Evolutionary conservation across 2,329 filamentous ascomycete species (phyloP), one percentile per base, ranked within the genome.

Genomic region (Paradendryphiella salina): DNA sequence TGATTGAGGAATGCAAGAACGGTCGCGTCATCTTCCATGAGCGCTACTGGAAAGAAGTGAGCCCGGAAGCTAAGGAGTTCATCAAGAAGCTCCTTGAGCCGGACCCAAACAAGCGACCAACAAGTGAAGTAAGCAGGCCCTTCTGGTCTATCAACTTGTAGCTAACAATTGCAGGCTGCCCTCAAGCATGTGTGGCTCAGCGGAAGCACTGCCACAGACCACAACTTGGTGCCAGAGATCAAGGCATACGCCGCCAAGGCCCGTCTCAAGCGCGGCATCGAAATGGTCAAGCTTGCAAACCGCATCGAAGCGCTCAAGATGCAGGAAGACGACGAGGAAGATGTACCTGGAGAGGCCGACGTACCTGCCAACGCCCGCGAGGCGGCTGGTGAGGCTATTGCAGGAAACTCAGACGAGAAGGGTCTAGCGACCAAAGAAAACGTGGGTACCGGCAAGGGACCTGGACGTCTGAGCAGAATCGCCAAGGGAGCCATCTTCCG

Each of bases 21-120:
- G 88, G 85, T 33, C 83, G 86, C 42, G 89, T 99, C 52, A 83
- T 96, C 46, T 99, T 97, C 83, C 94, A 99, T 73, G 92, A 96
- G 71, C 85, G 93, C 50, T 99, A 97, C 78, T 99, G 94, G 94
- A 94, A 91, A 73, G 94, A 96, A 64, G 94, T 99, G 66, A 96
- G 92, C 72, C 81, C 88, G 41, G 92, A 97, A 62, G 94, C 92
- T 60, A 99, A 97, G 78, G 85, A 93, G 61, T 99, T 99, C 73
- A 97, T 99, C 75, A 77, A 87, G 54, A 78, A 80, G 50, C 82
- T 99, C 20, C 82, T 99, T 52, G 86, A 93, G 62, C 85, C 91
- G 3, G 82, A 90, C 60, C 88, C 91, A 1, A 82, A 85, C 39
- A 82, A 88, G 63, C 86, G 95, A 63, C 86, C 85, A 65, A 87